Conservation (phyloP, 306 rosid species). For the Malus domestica region ASM211411v1 NC_041797.1:33760501-33761000, state of each 20-base stretch:
- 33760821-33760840: not conserved
- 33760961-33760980: not conserved
- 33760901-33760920: not conserved
- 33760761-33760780: not conserved
- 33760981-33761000: not conserved
- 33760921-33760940: conserved; percentile 25
- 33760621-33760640: conserved; percentile 48
- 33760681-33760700: conserved; percentile 24
- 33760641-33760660: conserved; percentile 47
- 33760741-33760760: conserved; percentile 34
- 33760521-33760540: not conserved
- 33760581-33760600: not conserved
- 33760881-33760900: conserved; percentile 14
- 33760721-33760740: not conserved
- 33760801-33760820: conserved; percentile 45
- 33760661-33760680: conserved; percentile 30
- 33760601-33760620: conserved; percentile 45
- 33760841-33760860: conserved; percentile 25
- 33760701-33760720: not conserved
- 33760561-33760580: not conserved
- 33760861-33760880: conserved; percentile 39
- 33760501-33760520: not conserved
- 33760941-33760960: not conserved
- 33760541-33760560: not conserved
- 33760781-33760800: conserved; percentile 13